Evolutionary conservation across 129 eudicot genomes (phyloP).

Genomic region (Apium graveolens): DNA sequence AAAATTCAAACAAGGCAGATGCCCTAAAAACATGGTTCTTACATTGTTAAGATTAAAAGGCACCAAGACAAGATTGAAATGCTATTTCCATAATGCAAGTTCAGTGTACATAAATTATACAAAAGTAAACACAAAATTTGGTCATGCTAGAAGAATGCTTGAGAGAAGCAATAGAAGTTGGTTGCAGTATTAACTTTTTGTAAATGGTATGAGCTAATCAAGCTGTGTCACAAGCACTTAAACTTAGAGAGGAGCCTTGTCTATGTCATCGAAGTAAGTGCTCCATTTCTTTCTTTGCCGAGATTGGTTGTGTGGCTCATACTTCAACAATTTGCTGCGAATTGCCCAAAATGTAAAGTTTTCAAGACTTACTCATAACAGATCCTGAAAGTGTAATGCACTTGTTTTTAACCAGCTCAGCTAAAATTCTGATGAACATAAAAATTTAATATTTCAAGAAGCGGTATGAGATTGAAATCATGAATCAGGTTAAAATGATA

Average conservation of each 20-base stretch:
- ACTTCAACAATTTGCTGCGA: constrained; percentile 61
- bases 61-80: not conserved
- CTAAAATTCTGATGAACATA: no score
- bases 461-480: no score
- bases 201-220: not conserved
- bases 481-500: no score
- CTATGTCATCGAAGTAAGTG: constrained; percentile 73
- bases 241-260: constrained; percentile 40
- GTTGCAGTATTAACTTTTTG: not conserved
- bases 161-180: constrained; percentile 32
- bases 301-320: constrained; percentile 70
- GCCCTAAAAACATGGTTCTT: constrained; percentile 7
- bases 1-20: constrained; percentile 79
- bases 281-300: constrained; percentile 88
- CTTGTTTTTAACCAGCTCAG: no score
- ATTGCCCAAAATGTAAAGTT: not conserved
- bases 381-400: no score
- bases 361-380: no score
- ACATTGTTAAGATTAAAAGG: not conserved
- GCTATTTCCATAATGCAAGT: not conserved
- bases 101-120: not conserved
- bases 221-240: not conserved
- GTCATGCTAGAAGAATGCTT: constrained; percentile 24
- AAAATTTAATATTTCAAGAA: no score
- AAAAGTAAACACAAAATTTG: no score